Evolutionary conservation across 1,284 basidiomycete species (phyloP), one percentile per base, ranked within the genome.

Genomic region (Tilletia indica): DNA sequence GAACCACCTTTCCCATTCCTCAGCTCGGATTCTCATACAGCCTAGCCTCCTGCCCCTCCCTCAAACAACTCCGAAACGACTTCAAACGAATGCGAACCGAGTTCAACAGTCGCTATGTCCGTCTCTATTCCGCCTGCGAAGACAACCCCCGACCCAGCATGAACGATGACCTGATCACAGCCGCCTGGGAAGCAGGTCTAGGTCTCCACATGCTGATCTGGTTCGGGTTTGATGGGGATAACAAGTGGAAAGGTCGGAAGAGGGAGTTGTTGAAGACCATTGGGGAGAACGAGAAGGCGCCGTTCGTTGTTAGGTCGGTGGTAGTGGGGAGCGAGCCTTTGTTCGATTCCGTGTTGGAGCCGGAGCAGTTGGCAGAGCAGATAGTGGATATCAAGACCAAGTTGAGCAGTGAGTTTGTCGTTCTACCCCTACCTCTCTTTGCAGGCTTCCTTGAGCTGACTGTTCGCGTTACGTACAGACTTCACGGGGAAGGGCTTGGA

Each of bases 241-340:
- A 89, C 73, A 67, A 87, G 72, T 91, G 90, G 89, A 86, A 86
- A 31, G 78, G 85, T 16, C 86, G 89, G 21, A 87, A 89, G 25
- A 88, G 67, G 21, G 45, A 67, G 11, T 36, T 73, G 9, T 16
- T 91, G 68, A 83, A 83, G n/a, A 85, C 87, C 2, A 87, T 91
- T 58, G 88, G 88, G 68, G 85, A 86, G 49, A 91, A 91, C 76
- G 89, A 89, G 25, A 89, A 87, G 80, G 91, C 90, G 34, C 88
- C 88, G 72, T 91, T 89, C 78, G 87, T 91, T 58, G 90, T 90
- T 3, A 87, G 90, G 45, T 88, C 87, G 2, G 85, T 91, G 6
- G 89, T 90, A 72, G 90, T 91, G 71, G 91, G 91, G n/a, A 90
- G 89, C 0, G 91, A 92, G 77, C 91, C 91, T 2, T 84, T 92